Evolutionary conservation across 2,329 filamentous ascomycete genomes (phyloP).

Genomic region (Nothopassalora personata): DNA sequence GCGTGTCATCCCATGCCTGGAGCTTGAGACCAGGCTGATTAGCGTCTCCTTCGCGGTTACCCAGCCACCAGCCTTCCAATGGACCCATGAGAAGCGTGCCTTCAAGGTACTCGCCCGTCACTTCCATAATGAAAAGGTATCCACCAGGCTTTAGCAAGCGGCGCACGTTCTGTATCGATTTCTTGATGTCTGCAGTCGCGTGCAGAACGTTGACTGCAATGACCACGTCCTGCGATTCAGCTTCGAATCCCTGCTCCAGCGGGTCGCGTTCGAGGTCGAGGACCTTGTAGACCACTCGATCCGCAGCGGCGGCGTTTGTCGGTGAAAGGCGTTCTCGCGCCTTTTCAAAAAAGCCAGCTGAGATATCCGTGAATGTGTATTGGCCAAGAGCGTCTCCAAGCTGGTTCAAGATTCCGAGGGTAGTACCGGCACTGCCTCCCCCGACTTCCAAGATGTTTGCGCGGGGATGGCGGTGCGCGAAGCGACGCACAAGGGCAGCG

Average conservation of each 20-base stretch:
- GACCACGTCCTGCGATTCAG: slow-evolving; percentile 23
- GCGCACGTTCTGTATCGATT: slow-evolving; percentile 22
- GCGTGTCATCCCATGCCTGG: slow-evolving; percentile 31
- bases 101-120: slow-evolving; percentile 15
- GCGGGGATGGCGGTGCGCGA: slow-evolving; percentile 40
- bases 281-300: slow-evolving; percentile 30
- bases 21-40: slow-evolving; percentile 26
- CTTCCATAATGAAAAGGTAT: slow-evolving; percentile 22
- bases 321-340: slow-evolving; percentile 24
- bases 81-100: slow-evolving; percentile 14
- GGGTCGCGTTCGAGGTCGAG: slow-evolving; percentile 32
- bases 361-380: slow-evolving; percentile 47
- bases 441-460: slow-evolving; percentile 43
- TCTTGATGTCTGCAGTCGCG: slow-evolving; percentile 19
- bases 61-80: slow-evolving; percentile 15
- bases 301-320: slow-evolving; percentile 11
- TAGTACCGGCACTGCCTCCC: slow-evolving; percentile 43
- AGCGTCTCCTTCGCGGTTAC: slow-evolving; percentile 25
- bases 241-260: slow-evolving; percentile 33
- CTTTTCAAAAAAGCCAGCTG: slow-evolving; percentile 38
- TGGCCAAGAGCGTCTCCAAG: slow-evolving; percentile 32
- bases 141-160: slow-evolving; percentile 27
- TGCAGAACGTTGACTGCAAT: slow-evolving; percentile 28
- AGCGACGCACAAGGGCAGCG: slow-evolving; percentile 7
- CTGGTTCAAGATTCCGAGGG: slow-evolving; percentile 31